Percentiles rank a stretch among this genome's conserved stretches.
Evolutionary conservation across 2,329 filamentous ascomycete species (phyloP).

Genomic region (Cylindrodendrum hubeiense): DNA sequence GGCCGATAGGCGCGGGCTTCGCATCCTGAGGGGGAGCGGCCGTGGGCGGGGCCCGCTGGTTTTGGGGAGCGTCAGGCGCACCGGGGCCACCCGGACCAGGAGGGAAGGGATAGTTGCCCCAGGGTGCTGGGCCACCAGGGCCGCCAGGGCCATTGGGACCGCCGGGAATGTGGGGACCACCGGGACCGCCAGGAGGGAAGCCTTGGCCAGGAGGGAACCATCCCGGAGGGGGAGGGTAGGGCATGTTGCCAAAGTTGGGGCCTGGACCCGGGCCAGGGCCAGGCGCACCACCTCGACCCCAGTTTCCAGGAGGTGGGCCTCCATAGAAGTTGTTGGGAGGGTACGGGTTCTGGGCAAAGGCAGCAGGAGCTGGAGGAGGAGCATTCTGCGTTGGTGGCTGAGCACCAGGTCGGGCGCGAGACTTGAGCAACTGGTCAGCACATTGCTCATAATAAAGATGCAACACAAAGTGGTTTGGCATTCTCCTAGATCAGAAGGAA

Average conservation of each 20-base stretch:
- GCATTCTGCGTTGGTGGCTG: conserved; percentile 49
- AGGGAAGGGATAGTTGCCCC: conserved; percentile 71
- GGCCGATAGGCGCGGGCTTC: conserved; percentile 66
- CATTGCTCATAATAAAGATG: conserved; percentile 42
- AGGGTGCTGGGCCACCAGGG: conserved; percentile 72
- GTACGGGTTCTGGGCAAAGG: conserved; percentile 59
- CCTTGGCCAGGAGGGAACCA: conserved; percentile 86
- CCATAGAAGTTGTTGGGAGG: conserved; percentile 62
- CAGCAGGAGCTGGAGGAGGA: conserved; percentile 51
- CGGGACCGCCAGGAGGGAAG: conserved; percentile 71
- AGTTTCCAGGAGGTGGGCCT: conserved; percentile 65
- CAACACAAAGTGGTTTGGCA: conserved; percentile 17
- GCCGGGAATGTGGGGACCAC: conserved; percentile 50
- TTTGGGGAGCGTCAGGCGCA: conserved; percentile 71
- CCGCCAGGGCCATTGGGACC: conserved; percentile 64
- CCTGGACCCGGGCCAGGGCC: conserved; percentile 69
- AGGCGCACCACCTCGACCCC: conserved; percentile 65
- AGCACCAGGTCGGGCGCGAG: conserved; percentile 53
- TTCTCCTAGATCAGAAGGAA: conserved; percentile 89
- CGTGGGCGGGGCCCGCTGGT: conserved; percentile 65
- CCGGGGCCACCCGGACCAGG: conserved; percentile 60
- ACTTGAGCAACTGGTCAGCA: conserved; percentile 50
- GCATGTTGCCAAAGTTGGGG: conserved; percentile 79
- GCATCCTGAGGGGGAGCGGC: conserved; percentile 49
- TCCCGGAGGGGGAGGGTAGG: conserved; percentile 80